Base-by-base conservation (phyloP, 768 basidiomycete genomes). In the Amyloporia xantha region DNA sequence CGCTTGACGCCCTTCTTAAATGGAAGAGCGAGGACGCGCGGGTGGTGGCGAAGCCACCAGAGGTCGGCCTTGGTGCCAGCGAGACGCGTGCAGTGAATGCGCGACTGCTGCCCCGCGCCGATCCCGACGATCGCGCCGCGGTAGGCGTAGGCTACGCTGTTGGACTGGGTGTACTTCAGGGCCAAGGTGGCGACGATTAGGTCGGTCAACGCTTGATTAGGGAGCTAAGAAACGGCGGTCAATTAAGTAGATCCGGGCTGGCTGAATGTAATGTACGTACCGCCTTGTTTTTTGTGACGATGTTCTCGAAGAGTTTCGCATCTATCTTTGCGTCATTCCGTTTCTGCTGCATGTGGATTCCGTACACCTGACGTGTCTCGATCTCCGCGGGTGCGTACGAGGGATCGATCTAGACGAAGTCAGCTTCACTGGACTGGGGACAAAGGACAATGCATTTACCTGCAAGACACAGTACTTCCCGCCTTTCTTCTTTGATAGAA, bases 1-100 rank as follows among this genome's bases (percentile, higher is more conserved):
- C 96, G 84, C 76, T 98, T 98, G 57, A 91, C 85, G 37, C 94
- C 94, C 63, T 93, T 92, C 66, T 95, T 97, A 80, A 97, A 99
- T 1, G 95, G 90, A 20, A 99, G 80, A 3, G 77, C 74, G 53
- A 97, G 84, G 38, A 96, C 95, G 40, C 88, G 84, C 1, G 94
- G 86, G 70, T 98, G 93, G 72, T 98, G 93, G 11, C 96, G 85
- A 48, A 98, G 77, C 95, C 96, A 98, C 96, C 96, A 99, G 55
- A 92, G 77, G 70, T 99, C 96, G n/a, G 95, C 93, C 70, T 99
- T 98, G 44, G 84, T 81, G 2, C 96, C 96, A 2, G 96, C 96
- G 39, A 99, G 84, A 25, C 96, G 89, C 13, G 96, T 99, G 71
- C 96, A 99, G 73, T 99, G 96, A 62, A 99, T 99, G 35, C 96